Conservation (phyloP, 176 grass and related monocot species). For the Cenchrus fungigraminus region DNA sequence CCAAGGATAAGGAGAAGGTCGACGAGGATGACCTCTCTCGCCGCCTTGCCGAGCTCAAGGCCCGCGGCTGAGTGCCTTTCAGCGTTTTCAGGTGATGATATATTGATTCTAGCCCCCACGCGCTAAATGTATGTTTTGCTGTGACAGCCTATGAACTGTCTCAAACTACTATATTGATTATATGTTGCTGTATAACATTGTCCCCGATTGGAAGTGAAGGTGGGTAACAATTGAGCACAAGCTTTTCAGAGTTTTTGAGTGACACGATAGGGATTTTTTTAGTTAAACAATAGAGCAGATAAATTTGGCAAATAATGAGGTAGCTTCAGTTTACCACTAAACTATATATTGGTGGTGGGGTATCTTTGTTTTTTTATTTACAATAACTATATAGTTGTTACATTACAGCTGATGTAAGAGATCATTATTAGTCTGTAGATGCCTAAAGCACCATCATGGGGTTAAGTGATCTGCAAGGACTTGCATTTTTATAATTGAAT, state of each 20-base stretch:
- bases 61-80: conserved; percentile 52
- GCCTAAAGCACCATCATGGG: background rate
- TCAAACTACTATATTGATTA: background rate
- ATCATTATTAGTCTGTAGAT: background rate
- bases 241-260: background rate
- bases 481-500: background rate
- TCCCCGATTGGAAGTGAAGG: background rate
- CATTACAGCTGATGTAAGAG: background rate
- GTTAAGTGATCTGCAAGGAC: background rate
- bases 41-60: conserved; percentile 82
- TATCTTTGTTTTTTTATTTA: background rate
- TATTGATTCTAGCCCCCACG: background rate
- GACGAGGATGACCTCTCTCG: conserved; percentile 92
- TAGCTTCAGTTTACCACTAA: background rate
- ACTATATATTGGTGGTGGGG: background rate
- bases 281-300: background rate
- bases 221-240: too few relatives aligned
- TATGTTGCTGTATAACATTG: background rate
- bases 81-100: conserved; percentile 45
- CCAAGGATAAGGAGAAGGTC: conserved; percentile 91
- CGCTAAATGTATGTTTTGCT: background rate
- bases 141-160: background rate
- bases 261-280: background rate
- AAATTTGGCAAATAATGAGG: background rate
- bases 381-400: background rate